These are phyloP conservation scores for Symbiodinium natans DNA, from an alignment of 73 alveolate genomes.

Conservation along the genomic window DNA sequence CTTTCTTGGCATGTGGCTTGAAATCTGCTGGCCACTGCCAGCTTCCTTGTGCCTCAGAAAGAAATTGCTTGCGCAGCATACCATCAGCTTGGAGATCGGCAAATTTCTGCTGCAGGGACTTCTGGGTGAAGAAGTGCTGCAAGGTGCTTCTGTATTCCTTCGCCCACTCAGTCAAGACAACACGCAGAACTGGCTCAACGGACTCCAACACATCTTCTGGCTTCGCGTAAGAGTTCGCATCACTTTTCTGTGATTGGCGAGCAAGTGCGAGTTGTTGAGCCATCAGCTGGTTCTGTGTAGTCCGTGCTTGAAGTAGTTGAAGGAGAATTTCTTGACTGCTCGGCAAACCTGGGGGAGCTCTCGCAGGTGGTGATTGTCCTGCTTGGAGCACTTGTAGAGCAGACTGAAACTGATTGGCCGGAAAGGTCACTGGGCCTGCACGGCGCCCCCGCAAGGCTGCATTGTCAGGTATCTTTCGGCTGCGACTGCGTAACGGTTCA, in stretches of 20 bases:
- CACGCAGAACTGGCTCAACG: background rate
- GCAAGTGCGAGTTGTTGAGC: background rate
- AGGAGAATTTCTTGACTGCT: background rate
- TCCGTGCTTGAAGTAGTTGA: constrained; percentile 11
- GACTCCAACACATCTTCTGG: background rate
- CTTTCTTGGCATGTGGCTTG: constrained; percentile 3
- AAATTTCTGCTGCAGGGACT: background rate
- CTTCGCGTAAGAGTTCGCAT: background rate
- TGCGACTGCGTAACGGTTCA: background rate
- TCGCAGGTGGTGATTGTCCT: background rate
- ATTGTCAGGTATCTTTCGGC: background rate
- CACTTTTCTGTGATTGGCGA: background rate
- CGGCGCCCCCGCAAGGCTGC: background rate
- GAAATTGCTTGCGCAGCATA: background rate
- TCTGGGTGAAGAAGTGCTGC: constrained; percentile 1
- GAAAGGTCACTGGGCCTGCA: background rate
- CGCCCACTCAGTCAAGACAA: constrained; percentile 10
- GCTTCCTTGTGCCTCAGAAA: background rate
- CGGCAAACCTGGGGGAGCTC: background rate
- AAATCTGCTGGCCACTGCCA: constrained; percentile 48
- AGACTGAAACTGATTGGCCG: background rate
- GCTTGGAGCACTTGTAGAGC: background rate
- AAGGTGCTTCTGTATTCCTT: background rate
- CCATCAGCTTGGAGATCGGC: background rate
- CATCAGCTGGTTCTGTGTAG: background rate